Base-by-base conservation (phyloP, 176 grass and related monocot genomes). In the Eleusine indica region DNA sequence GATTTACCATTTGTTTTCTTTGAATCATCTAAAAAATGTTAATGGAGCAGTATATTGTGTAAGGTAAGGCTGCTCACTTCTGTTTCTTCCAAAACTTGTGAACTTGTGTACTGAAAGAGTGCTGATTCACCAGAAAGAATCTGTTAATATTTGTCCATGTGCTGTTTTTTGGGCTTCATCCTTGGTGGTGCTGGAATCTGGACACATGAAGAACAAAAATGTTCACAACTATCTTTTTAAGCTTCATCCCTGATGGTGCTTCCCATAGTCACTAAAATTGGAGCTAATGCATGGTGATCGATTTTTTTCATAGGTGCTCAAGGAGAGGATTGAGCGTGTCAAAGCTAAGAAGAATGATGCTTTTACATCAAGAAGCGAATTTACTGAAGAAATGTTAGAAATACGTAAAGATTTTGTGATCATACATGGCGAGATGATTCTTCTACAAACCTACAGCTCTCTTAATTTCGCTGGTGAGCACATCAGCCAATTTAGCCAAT, bases 341-440 rank as follows among this genome's bases (percentile, higher is more conserved):
- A 92, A 90, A 71, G 84, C 84, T 9, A 89, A 83, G 68, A 95
- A 89, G 79, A 93, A 91, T 63, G 66, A 76, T 67, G 89, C 85
- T 80, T 77, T 89, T 80, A 71, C 80, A 81, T 92, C 91, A 49
- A 90, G 82, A 51, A 83, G 66, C 80, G 87, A 90, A 73, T 96
- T 93, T 82, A 92, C 80, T 62, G 96, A 99, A 85, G 91, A 96
- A 62, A 91, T 94, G 96, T 78, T 95, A 84, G 96, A 99, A 63
- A 96, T 96, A 64, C 93, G 96, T 53, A 89, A 89, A 88, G 96
- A 90, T 32, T 98, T 98, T 69, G 96, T 99, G 52, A 95, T 92
- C 39, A 96, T 99, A 51, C 96, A 99, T 38, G 96, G 96, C 25
- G 93, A 99, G 84, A 99, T 99, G 93, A 92, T 99, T 79, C 93